Conservation (phyloP, 306 rosid genomes). For the Abrus precatorius region DNA sequence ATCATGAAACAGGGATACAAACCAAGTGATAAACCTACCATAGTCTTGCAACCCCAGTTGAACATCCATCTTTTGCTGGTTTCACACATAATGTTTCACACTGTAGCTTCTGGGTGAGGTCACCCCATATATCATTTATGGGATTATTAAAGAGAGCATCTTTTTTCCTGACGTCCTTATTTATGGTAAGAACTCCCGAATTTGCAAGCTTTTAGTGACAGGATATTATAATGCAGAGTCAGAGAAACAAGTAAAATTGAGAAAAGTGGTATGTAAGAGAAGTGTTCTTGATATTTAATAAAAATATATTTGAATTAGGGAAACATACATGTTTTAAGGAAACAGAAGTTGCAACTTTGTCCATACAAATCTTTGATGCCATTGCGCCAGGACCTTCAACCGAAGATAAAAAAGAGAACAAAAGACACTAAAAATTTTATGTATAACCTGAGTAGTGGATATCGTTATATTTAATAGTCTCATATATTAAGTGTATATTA, state of each 20-base stretch:
- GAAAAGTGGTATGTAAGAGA: constrained; percentile 27
- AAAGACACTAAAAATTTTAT: not conserved
- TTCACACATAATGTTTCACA: constrained; percentile 89
- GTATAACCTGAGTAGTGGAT: constrained; percentile 7
- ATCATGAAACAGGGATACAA: constrained; percentile 34
- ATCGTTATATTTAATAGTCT: constrained; percentile 25
- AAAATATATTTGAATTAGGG: constrained; percentile 28
- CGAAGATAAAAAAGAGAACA: constrained; percentile 27
- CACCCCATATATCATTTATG: constrained; percentile 71
- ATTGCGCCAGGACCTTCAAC: constrained; percentile 85
- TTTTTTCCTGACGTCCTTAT: constrained; percentile 69
- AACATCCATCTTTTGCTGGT: constrained; percentile 97
- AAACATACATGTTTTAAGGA: constrained; percentile 76
- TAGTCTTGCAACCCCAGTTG: constrained; percentile 95
- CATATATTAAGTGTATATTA: constrained; percentile 21
- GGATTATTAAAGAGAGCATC: constrained; percentile 64
- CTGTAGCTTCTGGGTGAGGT: constrained; percentile 73
- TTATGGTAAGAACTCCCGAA: constrained; percentile 84
- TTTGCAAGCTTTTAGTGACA: constrained; percentile 68
- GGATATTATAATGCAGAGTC: constrained; percentile 37
- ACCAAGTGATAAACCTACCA: constrained; percentile 63
- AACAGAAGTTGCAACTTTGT: constrained; percentile 91
- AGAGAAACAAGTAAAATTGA: constrained; percentile 38
- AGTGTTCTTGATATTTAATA: constrained; percentile 23
- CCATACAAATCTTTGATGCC: constrained; percentile 91